Percentiles rank a stretch among this genome's conserved stretches.
These are phyloP conservation scores for Agrocybe praecox DNA, from an alignment of 768 basidiomycete species.

Conservation along the genomic window DNA sequence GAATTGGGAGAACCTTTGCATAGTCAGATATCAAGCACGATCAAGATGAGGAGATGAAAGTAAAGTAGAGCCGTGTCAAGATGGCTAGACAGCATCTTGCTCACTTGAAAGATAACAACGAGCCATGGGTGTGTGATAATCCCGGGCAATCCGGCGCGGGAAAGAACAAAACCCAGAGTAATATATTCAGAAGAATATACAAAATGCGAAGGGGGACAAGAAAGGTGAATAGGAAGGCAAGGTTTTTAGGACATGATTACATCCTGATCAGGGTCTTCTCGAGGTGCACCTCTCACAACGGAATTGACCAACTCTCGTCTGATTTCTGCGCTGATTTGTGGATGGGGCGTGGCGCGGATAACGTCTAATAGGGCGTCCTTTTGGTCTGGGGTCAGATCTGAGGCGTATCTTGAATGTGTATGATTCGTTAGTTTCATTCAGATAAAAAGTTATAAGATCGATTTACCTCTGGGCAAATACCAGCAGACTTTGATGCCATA, in stretches of 20 bases:
- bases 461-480: conserved; percentile 89
- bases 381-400: conserved; percentile 94
- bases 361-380: conserved; percentile 98
- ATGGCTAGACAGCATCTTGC: background rate
- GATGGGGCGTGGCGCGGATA: conserved; percentile 81
- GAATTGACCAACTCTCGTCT: conserved; percentile 88
- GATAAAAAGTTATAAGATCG: background rate
- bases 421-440: background rate
- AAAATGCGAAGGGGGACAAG: background rate
- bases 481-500: conserved; percentile 97
- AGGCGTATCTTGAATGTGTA: conserved; percentile 69
- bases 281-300: conserved; percentile 82
- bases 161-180: background rate
- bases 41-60: background rate
- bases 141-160: background rate
- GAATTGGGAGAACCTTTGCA: background rate
- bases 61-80: background rate
- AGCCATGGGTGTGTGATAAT: conserved; percentile 12
- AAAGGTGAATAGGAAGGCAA: background rate
- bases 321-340: conserved; percentile 88
- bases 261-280: conserved; percentile 65
- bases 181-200: background rate
- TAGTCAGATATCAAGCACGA: background rate
- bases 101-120: background rate
- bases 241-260: conserved; percentile 56